Conservation (phyloP, 169 alveolate genomes). For the Eimeria brunetti region DNA sequence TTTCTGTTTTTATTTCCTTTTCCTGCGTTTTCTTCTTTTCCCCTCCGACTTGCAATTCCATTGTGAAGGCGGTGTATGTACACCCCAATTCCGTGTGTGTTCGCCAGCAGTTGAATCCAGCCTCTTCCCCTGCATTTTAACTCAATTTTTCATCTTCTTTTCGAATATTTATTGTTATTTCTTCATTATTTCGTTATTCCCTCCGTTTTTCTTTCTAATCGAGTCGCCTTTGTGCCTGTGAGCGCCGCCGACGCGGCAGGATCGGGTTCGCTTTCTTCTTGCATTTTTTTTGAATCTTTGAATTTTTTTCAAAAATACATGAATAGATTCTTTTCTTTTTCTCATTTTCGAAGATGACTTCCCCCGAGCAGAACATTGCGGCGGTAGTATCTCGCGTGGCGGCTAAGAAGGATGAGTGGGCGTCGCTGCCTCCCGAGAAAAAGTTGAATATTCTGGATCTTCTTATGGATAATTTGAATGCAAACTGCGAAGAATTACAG, state of each 20-base stretch:
- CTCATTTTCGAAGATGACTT: not conserved
- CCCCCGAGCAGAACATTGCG: not conserved
- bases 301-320: not conserved
- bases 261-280: not conserved
- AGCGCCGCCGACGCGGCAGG: too few relatives aligned
- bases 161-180: too few relatives aligned
- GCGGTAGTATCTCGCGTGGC: slow-evolving; percentile 54
- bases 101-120: too few relatives aligned
- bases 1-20: not conserved
- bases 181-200: too few relatives aligned
- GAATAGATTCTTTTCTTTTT: not conserved
- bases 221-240: too few relatives aligned
- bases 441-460: slow-evolving; percentile 41
- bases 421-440: not conserved
- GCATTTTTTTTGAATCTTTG: not conserved
- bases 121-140: too few relatives aligned
- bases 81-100: not conserved
- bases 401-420: slow-evolving; percentile 72
- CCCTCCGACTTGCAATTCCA: too few relatives aligned
- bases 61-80: not conserved
- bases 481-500: slow-evolving; percentile 22
- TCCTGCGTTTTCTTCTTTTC: not conserved
- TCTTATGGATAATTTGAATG: slow-evolving; percentile 53
- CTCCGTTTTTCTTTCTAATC: too few relatives aligned
- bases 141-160: too few relatives aligned